phyloP scores from a whole-genome alignment of 2,329 filamentous ascomycete genomes.

The Pseudogymnoascus sp. region DNA sequence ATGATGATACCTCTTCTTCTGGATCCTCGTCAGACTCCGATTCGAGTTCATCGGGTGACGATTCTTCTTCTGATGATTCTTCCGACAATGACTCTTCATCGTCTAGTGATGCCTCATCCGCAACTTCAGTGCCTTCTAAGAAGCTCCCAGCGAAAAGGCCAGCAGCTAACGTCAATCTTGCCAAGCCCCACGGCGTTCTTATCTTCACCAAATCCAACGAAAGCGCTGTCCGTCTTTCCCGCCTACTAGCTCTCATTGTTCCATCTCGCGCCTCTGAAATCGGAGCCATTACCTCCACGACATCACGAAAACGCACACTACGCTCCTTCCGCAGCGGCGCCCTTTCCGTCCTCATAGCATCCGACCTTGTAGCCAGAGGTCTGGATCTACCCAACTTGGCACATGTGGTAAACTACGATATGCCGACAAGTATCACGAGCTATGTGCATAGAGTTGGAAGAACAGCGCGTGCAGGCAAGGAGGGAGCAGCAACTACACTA shows the following conservation, averaged over 20 bases:
- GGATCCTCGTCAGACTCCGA: slow-evolving; percentile 24
- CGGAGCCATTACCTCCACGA: slow-evolving; percentile 69
- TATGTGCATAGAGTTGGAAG: slow-evolving; percentile 91
- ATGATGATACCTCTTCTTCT: slow-evolving; percentile 13
- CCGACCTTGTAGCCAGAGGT: slow-evolving; percentile 86
- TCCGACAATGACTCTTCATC: slow-evolving; percentile 15
- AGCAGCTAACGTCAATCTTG: slow-evolving; percentile 14
- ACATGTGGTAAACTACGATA: slow-evolving; percentile 90
- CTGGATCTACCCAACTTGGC: slow-evolving; percentile 72
- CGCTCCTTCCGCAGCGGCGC: slow-evolving; percentile 55
- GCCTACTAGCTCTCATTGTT: slow-evolving; percentile 62
- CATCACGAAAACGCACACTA: slow-evolving; percentile 62
- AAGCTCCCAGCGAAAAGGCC: slow-evolving; percentile 12
- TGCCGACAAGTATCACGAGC: slow-evolving; percentile 69
- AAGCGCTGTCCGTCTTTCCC: slow-evolving; percentile 74
- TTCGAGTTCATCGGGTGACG: slow-evolving; percentile 14
- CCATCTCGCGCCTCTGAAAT: slow-evolving; percentile 49
- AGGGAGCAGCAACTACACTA: slow-evolving; percentile 77
- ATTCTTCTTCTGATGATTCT: slow-evolving; percentile 17
- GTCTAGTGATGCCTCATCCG: slow-evolving; percentile 15
- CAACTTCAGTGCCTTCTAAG: slow-evolving; percentile 13
- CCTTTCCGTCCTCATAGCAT: slow-evolving; percentile 73
- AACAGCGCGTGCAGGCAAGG: slow-evolving; percentile 72
- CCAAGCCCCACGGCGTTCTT: slow-evolving; percentile 44
- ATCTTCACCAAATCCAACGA: slow-evolving; percentile 92